Conservation (phyloP, 108 stramenopile genomes). For the Chaetoceros tenuissimus region DNA sequence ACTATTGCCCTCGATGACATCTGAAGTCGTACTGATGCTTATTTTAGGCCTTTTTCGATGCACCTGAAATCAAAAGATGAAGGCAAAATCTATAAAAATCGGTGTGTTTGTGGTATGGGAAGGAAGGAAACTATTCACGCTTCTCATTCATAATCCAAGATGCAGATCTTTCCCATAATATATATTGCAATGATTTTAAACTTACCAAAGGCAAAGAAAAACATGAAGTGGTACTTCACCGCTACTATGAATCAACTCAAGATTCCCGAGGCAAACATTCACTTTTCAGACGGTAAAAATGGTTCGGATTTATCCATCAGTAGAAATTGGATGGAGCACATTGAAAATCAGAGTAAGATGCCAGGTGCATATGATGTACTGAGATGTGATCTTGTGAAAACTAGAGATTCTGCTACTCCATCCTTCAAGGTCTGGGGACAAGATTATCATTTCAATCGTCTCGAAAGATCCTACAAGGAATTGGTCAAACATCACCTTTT, state of each 20-base stretch:
- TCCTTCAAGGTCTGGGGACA: slow-evolving; percentile 40
- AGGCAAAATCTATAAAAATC: no score
- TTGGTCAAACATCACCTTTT: slow-evolving; percentile 3
- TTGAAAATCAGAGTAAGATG: slow-evolving; percentile 22
- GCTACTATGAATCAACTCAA: background rate
- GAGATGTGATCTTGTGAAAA: slow-evolving; percentile 25
- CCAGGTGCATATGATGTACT: slow-evolving; percentile 34
- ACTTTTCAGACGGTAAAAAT: background rate
- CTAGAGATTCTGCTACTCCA: background rate
- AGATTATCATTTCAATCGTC: slow-evolving; percentile 36
- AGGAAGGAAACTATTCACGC: no score
- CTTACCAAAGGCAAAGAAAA: background rate
- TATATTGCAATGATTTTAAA: no score
- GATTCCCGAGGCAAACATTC: background rate
- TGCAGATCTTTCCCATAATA: no score
- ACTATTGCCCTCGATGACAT: no score
- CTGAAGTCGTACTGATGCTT: no score
- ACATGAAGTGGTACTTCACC: background rate
- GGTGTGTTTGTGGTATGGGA: no score
- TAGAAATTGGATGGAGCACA: slow-evolving; percentile 33
- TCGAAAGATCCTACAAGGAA: slow-evolving; percentile 24
- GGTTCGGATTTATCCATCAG: background rate
- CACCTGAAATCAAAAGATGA: no score
- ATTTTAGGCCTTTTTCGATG: no score
- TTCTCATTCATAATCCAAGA: no score